Conservation (phyloP, 2,329 filamentous ascomycete genomes). For the Ophiocordyceps robertsii region DNA sequence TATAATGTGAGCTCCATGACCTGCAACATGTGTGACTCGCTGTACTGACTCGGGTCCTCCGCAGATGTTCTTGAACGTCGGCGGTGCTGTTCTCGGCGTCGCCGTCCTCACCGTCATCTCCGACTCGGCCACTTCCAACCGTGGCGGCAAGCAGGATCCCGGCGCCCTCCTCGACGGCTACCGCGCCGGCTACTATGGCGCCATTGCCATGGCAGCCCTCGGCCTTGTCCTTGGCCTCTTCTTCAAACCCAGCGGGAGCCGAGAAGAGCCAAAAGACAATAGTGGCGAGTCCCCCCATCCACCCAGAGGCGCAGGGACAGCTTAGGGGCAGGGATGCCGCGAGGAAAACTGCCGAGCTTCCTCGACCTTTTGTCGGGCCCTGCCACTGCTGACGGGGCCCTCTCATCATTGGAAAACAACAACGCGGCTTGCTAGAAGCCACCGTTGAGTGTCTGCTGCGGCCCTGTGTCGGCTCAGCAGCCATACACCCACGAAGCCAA, state of each 20-base stretch:
- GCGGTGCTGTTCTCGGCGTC: constrained; percentile 4
- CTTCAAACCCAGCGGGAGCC: constrained; percentile 4
- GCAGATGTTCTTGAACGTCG: constrained; percentile 5
- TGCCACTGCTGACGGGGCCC: too few relatives aligned
- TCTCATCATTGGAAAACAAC: too few relatives aligned
- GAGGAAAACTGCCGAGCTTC: too few relatives aligned
- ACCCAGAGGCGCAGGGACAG: too few relatives aligned
- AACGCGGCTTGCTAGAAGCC: too few relatives aligned
- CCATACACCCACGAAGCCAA: too few relatives aligned
- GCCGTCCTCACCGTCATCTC: constrained; percentile 6
- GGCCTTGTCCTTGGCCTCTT: constrained; percentile 1
- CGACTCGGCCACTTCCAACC: constrained; percentile 7
- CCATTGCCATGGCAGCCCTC: constrained; percentile 3
- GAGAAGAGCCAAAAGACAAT: neutral
- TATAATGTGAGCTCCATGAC: too few relatives aligned
- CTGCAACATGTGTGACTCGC: neutral
- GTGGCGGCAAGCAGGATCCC: constrained; percentile 2
- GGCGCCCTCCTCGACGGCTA: constrained; percentile 2
- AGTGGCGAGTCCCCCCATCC: too few relatives aligned
- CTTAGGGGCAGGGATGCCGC: too few relatives aligned
- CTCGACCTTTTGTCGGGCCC: too few relatives aligned
- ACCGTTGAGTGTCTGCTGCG: too few relatives aligned
- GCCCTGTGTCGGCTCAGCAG: too few relatives aligned
- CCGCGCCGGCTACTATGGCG: constrained; percentile 3
- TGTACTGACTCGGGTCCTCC: neutral